phyloP scores from a whole-genome alignment of 1,284 basidiomycete genomes.

The Rhodotorula sp. region DNA sequence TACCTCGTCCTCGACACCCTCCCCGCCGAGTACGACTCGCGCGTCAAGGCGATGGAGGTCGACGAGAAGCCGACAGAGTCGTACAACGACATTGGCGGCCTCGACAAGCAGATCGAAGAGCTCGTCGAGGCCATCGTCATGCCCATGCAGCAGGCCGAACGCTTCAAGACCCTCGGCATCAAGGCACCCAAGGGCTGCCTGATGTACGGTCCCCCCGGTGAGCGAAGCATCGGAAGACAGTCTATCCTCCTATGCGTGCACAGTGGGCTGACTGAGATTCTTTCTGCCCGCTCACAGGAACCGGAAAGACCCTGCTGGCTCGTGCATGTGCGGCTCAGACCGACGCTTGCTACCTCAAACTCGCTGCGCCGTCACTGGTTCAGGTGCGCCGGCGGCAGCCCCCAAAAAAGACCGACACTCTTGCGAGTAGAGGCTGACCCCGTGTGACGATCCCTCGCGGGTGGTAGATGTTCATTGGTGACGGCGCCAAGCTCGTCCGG shows the following conservation, averaged over 20 bases:
- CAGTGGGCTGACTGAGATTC: neutral
- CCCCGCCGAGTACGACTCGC: conserved; percentile 71
- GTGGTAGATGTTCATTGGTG: conserved; percentile 73
- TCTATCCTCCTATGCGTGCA: neutral
- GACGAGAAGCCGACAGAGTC: conserved; percentile 75
- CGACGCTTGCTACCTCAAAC: conserved; percentile 75
- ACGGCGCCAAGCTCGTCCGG: conserved; percentile 95
- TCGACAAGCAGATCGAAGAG: conserved; percentile 80
- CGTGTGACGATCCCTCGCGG: too few relatives aligned
- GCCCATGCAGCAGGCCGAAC: conserved; percentile 76
- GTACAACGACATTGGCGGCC: conserved; percentile 74
- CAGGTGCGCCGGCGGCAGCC: conserved; percentile 55
- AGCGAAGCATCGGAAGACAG: conserved; percentile 37
- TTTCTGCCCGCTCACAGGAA: conserved; percentile 54
- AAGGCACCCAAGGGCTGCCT: conserved; percentile 72
- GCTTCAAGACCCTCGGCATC: conserved; percentile 78
- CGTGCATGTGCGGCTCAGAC: conserved; percentile 76
- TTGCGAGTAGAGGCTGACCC: neutral
- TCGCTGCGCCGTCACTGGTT: conserved; percentile 72
- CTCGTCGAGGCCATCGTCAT: conserved; percentile 74
- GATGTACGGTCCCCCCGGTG: conserved; percentile 76
- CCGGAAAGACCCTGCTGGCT: conserved; percentile 73
- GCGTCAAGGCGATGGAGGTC: conserved; percentile 91
- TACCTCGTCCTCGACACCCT: conserved; percentile 91
- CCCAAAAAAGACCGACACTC: too few relatives aligned